A percentile compares a stretch with the other conserved stretches of the same genome.
phyloP scores from a whole-genome alignment of 179 eudicot genomes.

The Drosera spatulata region DNA sequence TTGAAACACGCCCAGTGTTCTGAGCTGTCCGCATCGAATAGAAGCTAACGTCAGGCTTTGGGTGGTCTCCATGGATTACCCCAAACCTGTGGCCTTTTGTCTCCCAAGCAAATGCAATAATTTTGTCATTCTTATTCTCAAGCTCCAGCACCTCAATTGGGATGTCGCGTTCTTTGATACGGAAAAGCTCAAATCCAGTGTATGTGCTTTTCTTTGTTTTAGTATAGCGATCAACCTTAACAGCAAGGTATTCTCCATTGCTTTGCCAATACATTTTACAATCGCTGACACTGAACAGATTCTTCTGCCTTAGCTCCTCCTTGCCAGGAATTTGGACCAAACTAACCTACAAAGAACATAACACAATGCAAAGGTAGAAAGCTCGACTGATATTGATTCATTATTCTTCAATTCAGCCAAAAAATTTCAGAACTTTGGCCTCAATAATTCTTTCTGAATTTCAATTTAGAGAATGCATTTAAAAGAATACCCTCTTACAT shows the following conservation, averaged over 20 bases:
- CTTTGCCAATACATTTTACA: constrained; percentile 99
- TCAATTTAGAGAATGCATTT: too few relatives aligned
- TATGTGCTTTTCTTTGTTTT: constrained; percentile 98
- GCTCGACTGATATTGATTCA: too few relatives aligned
- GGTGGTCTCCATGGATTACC: constrained; percentile 89
- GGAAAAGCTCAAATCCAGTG: constrained; percentile 97
- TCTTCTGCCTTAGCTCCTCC: constrained; percentile 84
- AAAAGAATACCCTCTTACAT: too few relatives aligned
- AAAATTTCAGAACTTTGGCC: too few relatives aligned
- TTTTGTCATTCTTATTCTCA: constrained; percentile 93
- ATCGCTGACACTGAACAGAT: constrained; percentile 94
- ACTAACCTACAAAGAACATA: constrained; percentile 46
- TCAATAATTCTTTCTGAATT: too few relatives aligned
- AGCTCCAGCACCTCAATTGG: constrained; percentile 98
- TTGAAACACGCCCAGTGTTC: constrained; percentile 66
- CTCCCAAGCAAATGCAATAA: constrained; percentile 99
- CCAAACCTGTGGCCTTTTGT: constrained; percentile 99
- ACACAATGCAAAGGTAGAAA: background rate
- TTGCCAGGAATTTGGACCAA: constrained; percentile 93
- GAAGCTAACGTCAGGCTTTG: constrained; percentile 90
- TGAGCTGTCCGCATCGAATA: constrained; percentile 71
- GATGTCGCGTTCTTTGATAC: constrained; percentile 93
- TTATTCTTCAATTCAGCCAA: too few relatives aligned
- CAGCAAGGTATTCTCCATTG: constrained; percentile 92
- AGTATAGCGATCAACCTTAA: constrained; percentile 88